Percentiles rank a stretch among this genome's conserved stretches.
phyloP scores from a whole-genome alignment of 768 basidiomycete species.

The Tulasnella sp. region DNA sequence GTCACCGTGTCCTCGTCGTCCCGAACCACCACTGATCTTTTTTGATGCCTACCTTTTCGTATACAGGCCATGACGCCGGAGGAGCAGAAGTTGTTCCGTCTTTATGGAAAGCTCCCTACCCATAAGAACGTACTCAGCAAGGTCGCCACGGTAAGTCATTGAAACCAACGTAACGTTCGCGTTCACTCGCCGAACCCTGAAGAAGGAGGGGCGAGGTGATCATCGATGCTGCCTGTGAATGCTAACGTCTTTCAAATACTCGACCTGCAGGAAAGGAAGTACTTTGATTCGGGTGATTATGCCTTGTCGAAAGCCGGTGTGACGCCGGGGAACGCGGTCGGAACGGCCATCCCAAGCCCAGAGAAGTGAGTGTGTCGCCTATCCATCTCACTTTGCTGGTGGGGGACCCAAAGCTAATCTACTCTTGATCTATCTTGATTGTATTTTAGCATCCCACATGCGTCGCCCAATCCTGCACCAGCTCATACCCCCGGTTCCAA shows the following conservation, averaged over 20 bases:
- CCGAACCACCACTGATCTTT: slow-evolving; percentile 18
- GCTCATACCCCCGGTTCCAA: not conserved
- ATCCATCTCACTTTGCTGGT: not conserved
- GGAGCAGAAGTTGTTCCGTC: slow-evolving; percentile 87
- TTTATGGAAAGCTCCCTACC: slow-evolving; percentile 89
- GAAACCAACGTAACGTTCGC: not conserved
- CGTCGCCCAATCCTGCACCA: not conserved
- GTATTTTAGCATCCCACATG: slow-evolving; percentile 5
- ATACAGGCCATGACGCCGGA: slow-evolving; percentile 50
- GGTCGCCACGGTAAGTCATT: slow-evolving; percentile 78
- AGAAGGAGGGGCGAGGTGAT: not conserved
- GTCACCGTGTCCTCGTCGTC: not conserved
- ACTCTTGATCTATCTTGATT: not conserved
- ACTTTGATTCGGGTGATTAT: slow-evolving; percentile 99
- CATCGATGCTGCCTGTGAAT: not conserved
- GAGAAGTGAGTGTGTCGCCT: slow-evolving; percentile 58
- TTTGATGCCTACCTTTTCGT: not conserved
- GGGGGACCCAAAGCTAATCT: not conserved
- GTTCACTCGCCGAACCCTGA: slow-evolving; percentile 1
- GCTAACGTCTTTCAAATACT: not conserved
- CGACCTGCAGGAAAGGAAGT: slow-evolving; percentile 91
- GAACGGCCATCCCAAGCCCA: slow-evolving; percentile 96
- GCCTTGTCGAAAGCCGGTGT: slow-evolving; percentile 91
- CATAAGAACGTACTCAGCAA: slow-evolving; percentile 89
- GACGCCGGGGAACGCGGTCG: slow-evolving; percentile 77